Conservation (phyloP, 2,329 filamentous ascomycete genomes). For the Aspergillus candidus region DNA sequence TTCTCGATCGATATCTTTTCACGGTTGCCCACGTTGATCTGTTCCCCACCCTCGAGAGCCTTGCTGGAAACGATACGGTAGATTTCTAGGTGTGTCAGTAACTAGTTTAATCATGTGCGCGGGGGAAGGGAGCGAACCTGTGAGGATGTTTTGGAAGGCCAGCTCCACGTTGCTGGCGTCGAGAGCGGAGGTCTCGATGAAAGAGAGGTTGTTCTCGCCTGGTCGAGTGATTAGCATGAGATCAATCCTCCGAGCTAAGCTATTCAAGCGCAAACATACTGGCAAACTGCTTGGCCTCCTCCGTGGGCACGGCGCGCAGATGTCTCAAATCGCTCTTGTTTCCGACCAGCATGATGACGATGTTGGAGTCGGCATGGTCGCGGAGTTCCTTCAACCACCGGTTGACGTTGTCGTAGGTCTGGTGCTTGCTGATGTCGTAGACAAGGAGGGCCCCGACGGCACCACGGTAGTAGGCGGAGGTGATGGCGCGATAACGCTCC, state of each 20-base stretch:
- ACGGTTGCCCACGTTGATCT: constrained; percentile 72
- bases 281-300: constrained; percentile 96
- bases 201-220: constrained; percentile 97
- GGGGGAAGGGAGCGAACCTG: constrained; percentile 56
- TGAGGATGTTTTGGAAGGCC: constrained; percentile 98
- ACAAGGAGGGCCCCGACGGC: constrained; percentile 95
- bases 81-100: constrained; percentile 62
- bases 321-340: constrained; percentile 99
- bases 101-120: not conserved
- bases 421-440: constrained; percentile 99
- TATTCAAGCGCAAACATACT: constrained; percentile 53
- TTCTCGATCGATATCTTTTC: constrained; percentile 81
- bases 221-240: constrained; percentile 23
- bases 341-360: constrained; percentile 98
- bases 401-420: constrained; percentile 98
- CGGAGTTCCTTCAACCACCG: constrained; percentile 98
- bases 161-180: constrained; percentile 99
- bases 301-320: constrained; percentile 90
- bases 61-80: constrained; percentile 99
- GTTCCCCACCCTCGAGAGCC: constrained; percentile 85
- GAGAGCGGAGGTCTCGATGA: constrained; percentile 97
- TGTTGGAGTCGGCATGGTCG: constrained; percentile 96
- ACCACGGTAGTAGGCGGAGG: constrained; percentile 96
- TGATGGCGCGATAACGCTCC: constrained; percentile 98
- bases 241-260: not conserved